Evolutionary conservation across 495 filamentous ascomycete species (phyloP).

Genomic region (Hyaloscypha bicolor): DNA sequence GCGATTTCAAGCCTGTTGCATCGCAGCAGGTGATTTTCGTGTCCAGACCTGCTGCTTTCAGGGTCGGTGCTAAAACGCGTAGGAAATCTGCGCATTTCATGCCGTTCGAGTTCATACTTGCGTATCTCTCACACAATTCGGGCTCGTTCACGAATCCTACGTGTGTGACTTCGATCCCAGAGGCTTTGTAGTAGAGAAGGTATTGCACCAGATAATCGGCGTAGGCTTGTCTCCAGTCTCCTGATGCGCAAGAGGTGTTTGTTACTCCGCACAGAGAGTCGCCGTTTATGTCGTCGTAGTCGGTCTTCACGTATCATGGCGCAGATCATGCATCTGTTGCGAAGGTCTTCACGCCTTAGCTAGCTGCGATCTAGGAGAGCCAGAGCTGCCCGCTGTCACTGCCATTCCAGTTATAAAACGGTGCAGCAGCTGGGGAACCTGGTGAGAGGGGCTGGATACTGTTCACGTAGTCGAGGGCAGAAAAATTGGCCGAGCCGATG

Average conservation of each 20-base stretch:
- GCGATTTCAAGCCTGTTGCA: constrained; percentile 49
- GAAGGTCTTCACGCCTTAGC: constrained; percentile 45
- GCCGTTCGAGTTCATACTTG: constrained; percentile 32
- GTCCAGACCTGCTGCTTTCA: constrained; percentile 42
- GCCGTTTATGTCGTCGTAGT: constrained; percentile 41
- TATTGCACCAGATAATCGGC: constrained; percentile 58
- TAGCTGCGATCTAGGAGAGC: constrained; percentile 49
- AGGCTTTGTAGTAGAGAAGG: constrained; percentile 47
- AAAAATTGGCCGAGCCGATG: constrained; percentile 44
- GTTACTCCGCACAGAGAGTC: constrained; percentile 53
- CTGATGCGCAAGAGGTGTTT: constrained; percentile 44
- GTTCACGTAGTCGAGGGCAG: constrained; percentile 27
- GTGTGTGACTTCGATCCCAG: constrained; percentile 50
- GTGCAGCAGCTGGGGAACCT: constrained; percentile 35
- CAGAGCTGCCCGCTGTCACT: constrained; percentile 53
- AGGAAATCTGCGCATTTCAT: constrained; percentile 53
- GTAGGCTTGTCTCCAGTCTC: constrained; percentile 59
- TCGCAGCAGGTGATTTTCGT: constrained; percentile 53
- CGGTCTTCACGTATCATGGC: constrained; percentile 61
- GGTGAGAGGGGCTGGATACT: constrained; percentile 47
- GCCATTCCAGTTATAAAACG: constrained; percentile 48
- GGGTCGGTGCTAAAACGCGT: constrained; percentile 43
- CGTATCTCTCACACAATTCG: constrained; percentile 30
- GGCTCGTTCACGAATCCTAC: constrained; percentile 63
- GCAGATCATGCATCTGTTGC: constrained; percentile 60